Evolutionary conservation across 306 rosid species (phyloP).

Genomic region (peach (Prunus persica)): Prunus_persica_NCBIv2 NC_034014.1:28012501-28013000

Average conservation of each 20-base stretch:
- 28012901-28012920: background rate
- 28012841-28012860: background rate
- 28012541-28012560: background rate
- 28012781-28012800: background rate
- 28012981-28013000: background rate
- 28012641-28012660: background rate
- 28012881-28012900: too few relatives aligned
- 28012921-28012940: background rate
- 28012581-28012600: background rate
- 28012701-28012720: background rate
- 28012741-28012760: background rate
- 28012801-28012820: background rate
- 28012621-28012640: background rate
- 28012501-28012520: conserved; percentile 40
- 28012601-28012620: background rate
- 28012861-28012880: background rate
- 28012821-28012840: background rate
- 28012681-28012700: background rate
- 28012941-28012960: background rate
- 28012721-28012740: background rate
- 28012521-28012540: conserved; percentile 46
- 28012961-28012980: background rate
- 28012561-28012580: conserved; percentile 2
- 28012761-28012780: background rate
- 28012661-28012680: background rate